These are phyloP conservation scores for Gaillardinia entomophila DNA, from an alignment of 805 yeast species.

Conservation along the genomic window DNA sequence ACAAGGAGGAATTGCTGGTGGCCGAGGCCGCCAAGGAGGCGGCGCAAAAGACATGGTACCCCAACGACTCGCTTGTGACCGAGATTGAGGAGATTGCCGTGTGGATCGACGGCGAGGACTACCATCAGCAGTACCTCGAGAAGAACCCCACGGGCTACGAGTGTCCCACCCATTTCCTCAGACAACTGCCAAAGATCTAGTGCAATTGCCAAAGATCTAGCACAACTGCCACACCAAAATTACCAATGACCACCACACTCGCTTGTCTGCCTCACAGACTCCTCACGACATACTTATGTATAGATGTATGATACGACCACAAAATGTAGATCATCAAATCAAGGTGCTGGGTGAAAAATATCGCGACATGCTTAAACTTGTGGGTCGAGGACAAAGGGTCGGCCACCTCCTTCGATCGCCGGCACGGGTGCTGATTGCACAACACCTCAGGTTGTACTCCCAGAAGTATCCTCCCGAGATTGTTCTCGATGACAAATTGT, in stretches of 20 bases:
- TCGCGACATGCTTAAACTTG: too few relatives aligned
- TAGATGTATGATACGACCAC: too few relatives aligned
- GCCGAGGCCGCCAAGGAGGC: slow-evolving; percentile 44
- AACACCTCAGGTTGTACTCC: neutral
- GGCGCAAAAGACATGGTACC: slow-evolving; percentile 71
- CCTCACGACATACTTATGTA: too few relatives aligned
- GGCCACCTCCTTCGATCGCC: too few relatives aligned
- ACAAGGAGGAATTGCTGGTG: slow-evolving; percentile 40
- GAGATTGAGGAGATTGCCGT: slow-evolving; percentile 57
- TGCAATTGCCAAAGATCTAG: too few relatives aligned
- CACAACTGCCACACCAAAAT: too few relatives aligned
- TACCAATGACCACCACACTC: too few relatives aligned
- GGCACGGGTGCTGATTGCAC: too few relatives aligned
- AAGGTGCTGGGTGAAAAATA: too few relatives aligned
- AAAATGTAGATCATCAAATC: too few relatives aligned
- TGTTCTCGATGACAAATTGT: slow-evolving; percentile 44
- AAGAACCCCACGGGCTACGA: slow-evolving; percentile 84
- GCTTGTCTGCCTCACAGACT: too few relatives aligned
- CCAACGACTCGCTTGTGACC: slow-evolving; percentile 64
- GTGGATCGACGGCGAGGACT: slow-evolving; percentile 94
- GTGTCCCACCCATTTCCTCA: slow-evolving; percentile 82
- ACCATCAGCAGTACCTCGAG: slow-evolving; percentile 78
- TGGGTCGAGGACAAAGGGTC: too few relatives aligned
- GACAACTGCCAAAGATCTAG: slow-evolving; percentile 52
- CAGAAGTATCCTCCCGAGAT: slow-evolving; percentile 20